These are phyloP conservation scores for Agaricales sp. DNA, from an alignment of 1,284 basidiomycete genomes.

Conservation along the genomic window DNA sequence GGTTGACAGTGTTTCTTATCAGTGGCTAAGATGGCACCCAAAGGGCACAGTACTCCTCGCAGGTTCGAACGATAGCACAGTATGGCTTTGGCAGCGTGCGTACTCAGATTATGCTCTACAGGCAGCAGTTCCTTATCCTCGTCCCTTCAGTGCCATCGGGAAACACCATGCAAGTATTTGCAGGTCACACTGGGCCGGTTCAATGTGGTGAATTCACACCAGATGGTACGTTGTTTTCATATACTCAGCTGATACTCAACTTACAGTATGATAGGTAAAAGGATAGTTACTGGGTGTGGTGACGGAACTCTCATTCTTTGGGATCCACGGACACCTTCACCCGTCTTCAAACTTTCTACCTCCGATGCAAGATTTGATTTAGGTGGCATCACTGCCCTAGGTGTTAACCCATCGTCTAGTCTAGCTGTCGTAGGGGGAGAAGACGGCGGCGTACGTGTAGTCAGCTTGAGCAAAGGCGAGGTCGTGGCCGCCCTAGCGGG, in stretches of 20 bases:
- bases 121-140: conserved; percentile 9
- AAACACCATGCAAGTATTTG: conserved; percentile 91
- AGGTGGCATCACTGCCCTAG: conserved; percentile 79
- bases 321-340: conserved; percentile 77
- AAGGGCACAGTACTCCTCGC: conserved; percentile 84
- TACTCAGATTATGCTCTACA: conserved; percentile 9
- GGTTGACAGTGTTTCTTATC: conserved; percentile 5
- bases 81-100: conserved; percentile 97
- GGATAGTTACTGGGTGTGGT: conserved; percentile 80
- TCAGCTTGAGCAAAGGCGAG: conserved; percentile 82
- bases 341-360: conserved; percentile 78
- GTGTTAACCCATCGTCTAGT: conserved; percentile 76
- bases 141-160: conserved; percentile 74
- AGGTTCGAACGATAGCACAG: conserved; percentile 87
- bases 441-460: conserved; percentile 73
- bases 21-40: conserved; percentile 97
- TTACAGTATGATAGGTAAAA: conserved; percentile 70
- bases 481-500: conserved; percentile 75
- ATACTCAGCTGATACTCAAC: conserved; percentile 1
- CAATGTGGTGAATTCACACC: conserved; percentile 90
- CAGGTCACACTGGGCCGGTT: conserved; percentile 80
- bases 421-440: conserved; percentile 85
- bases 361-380: conserved; percentile 58
- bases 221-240: conserved; percentile 45
- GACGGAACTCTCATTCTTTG: conserved; percentile 84